Base-by-base conservation (phyloP, 2,329 filamentous ascomycete genomes). In the Pseudonectria buxi region DNA sequence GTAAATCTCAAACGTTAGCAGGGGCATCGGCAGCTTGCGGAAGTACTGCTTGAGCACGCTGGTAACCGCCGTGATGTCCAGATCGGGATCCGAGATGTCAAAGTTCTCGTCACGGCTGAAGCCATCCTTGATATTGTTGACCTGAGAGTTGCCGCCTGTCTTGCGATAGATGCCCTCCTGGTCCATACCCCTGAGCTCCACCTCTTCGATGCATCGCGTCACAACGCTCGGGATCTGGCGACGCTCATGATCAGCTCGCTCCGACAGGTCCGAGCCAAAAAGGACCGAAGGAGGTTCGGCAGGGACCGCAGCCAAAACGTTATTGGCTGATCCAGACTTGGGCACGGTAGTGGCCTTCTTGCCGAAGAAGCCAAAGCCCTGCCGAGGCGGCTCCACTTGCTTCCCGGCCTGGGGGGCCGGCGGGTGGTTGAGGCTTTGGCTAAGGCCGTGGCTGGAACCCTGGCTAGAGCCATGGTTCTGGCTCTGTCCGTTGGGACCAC, bases 21-120 rank as follows among this genome's bases (percentile, higher is more conserved):
- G 71, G 3, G 92, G 92, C 7, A 75, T 84, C 1, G 92, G 92
- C 25, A 96, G 71, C 62, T 89, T 92, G 50, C 92, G 79, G 76
- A 98, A 95, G 59, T 96, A 98, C 61, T 96, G 90, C 68, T 98
- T 98, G 52, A 98, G 65, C 14, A 90, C 86, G 55, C 87, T 95
- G 2, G 92, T 96, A 37, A 98, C 87, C 10, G 92, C 87, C 37
- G 94, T 94, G 44, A 98, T 96, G 58, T 98, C 92, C 36, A 96
- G 73, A 47, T 87, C 84, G 1, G 87, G 86, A 52, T 96, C 92
- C 3, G 88, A 94, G 39, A 98, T 94, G 57, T 96, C 90, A 56
- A 80, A 92, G 54, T 90, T 86, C 45, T 84, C 76, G 40, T 77
- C 82, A 59, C 81, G 83, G 59, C 95, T 89, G 57, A 98, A 96